Evolutionary conservation across 257 asterid genomes (phyloP).

Genomic region (Rhazya stricta): DNA sequence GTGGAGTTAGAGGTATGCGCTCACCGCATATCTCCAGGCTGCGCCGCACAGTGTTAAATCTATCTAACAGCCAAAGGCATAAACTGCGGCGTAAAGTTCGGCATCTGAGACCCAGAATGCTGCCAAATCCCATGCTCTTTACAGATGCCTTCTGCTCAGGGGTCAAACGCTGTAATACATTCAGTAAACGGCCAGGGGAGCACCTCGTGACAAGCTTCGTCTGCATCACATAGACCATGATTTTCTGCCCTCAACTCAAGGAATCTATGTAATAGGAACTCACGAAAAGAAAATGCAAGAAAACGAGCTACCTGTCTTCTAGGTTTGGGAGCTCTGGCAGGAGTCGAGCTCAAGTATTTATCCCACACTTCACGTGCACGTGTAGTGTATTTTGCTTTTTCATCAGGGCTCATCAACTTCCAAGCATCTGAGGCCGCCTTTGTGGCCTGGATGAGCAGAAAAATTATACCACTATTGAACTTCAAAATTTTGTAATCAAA

Average conservation of each 20-base stretch:
- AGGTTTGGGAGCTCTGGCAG: conserved; percentile 81
- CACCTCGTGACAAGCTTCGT: conserved; percentile 95
- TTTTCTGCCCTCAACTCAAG: neutral
- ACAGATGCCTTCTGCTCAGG: conserved; percentile 83
- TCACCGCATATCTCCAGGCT: conserved; percentile 89
- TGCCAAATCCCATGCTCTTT: conserved; percentile 95
- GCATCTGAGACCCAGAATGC: conserved; percentile 88
- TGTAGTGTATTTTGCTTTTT: conserved; percentile 81
- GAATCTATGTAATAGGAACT: conserved; percentile 6
- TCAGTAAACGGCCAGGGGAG: conserved; percentile 92
- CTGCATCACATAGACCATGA: conserved; percentile 41
- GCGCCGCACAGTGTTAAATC: conserved; percentile 79
- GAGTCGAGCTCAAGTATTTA: conserved; percentile 71
- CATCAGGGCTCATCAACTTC: conserved; percentile 88
- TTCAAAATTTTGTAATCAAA: neutral
- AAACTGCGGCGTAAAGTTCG: conserved; percentile 90
- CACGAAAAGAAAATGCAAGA: neutral
- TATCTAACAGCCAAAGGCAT: conserved; percentile 93
- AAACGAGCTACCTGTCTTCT: conserved; percentile 61
- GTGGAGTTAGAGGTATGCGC: conserved; percentile 85
- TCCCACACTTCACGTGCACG: conserved; percentile 99
- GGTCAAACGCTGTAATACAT: conserved; percentile 75
- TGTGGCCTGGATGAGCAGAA: conserved; percentile 61
- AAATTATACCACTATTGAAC: neutral
- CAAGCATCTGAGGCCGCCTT: conserved; percentile 99